A percentile compares a stretch with the other conserved stretches of the same genome.
These are phyloP conservation scores for Plasmodium vivax DNA, from an alignment of 169 alveolate species.

Conservation along the genomic window DNA sequence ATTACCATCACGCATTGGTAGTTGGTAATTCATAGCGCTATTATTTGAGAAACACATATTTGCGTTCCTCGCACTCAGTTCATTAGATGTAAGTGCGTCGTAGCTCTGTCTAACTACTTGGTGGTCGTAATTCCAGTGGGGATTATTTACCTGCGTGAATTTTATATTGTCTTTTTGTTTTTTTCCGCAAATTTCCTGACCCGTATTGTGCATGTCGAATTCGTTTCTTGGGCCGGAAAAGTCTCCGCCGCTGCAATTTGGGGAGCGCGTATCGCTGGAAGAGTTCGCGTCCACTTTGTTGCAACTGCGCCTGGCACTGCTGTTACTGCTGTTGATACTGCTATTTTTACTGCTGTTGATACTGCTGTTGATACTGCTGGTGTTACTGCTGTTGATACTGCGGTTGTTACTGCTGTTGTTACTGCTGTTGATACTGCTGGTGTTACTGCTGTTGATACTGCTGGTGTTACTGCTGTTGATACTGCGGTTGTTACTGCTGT, in stretches of 20 bases:
- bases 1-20: constrained; percentile 6
- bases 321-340: neutral
- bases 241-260: constrained; percentile 19
- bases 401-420: neutral
- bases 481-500: too few relatives aligned
- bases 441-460: neutral
- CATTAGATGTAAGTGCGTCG: constrained; percentile 10
- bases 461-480: too few relatives aligned
- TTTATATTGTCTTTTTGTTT: constrained; percentile 20
- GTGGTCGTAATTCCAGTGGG: constrained; percentile 25
- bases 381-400: neutral
- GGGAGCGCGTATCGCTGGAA: neutral
- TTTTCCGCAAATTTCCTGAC: constrained; percentile 11
- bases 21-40: constrained; percentile 32
- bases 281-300: neutral
- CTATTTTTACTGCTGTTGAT: neutral
- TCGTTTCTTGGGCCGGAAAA: constrained; percentile 14
- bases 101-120: constrained; percentile 8
- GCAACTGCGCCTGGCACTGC: neutral
- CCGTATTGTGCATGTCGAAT: constrained; percentile 1
- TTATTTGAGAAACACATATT: constrained; percentile 2
- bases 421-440: neutral
- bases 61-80: neutral
- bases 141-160: constrained; percentile 13
- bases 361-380: neutral